Base-by-base conservation (phyloP, 202 grass and related monocot species). In the Hordeum pubiflorum region DNA sequence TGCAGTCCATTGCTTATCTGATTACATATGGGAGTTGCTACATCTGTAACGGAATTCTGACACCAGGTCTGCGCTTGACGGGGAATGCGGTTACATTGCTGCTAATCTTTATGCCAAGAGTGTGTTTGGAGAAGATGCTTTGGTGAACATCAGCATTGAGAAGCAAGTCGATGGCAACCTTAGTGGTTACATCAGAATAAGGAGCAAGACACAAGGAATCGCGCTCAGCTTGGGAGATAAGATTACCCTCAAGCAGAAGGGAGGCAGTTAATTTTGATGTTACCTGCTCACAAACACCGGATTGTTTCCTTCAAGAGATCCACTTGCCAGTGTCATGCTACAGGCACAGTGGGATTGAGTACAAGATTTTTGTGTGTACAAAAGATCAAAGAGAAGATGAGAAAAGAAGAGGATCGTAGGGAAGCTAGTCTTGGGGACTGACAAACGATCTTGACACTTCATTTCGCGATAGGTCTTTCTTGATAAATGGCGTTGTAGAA, bases 161-260 rank as follows among this genome's bases (percentile, higher is more conserved):
- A 73, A 73, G 46, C 70, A 73, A 33, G 27, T 18, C 33, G 70
- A 73, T 71, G 87, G 74, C 22, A 94, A 94, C 81, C 91, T 97
- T 23, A 94, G 94, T 31, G 94, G 94, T 58, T 94, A 92, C 68
- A 94, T 97, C 37, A 82, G 94, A 40, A 97, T 97, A 82, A 87
- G 94, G 81, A 97, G 94, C 89, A 97, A 97, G 74, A 92, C 94
- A 6, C 94, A 97, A 84, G 94, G 94, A 66, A 97, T 97, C 46
- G 91, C 94, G 1, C 94, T 97, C 48, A 97, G 94, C 66, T 90
- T 97, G 88, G 94, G 94, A 20, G 94, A 97, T 74, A 97, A 97
- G 92, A 97, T 97, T 66, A 97, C 94, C 71, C 87, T 97, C 58
- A 97, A 92, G 89, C 94, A 97, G 82, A 97, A 94, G 74, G 91